Evolutionary conservation across 495 filamentous ascomycete genomes (phyloP).

Genomic region (Podospora pseudoanserina): DNA sequence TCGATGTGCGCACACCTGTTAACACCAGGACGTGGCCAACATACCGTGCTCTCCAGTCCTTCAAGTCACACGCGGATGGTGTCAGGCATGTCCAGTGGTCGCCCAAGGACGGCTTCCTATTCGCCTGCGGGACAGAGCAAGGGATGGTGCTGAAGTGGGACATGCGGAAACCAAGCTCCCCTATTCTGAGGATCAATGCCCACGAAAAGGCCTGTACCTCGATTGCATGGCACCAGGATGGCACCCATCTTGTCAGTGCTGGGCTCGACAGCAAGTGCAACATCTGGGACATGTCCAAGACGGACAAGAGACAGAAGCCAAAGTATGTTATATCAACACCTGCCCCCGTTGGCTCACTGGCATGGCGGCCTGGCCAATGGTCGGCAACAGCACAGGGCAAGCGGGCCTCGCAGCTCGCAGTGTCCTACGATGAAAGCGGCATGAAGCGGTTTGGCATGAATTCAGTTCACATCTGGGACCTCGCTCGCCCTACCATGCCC

Average conservation of each 20-base stretch:
- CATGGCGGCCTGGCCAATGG: conserved; percentile 84
- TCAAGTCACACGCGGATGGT: conserved; percentile 62
- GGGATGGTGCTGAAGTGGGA: conserved; percentile 64
- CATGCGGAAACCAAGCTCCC: conserved; percentile 42
- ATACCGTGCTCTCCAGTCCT: conserved; percentile 41
- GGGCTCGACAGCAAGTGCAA: conserved; percentile 79
- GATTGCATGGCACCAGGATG: conserved; percentile 95
- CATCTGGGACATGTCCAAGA: conserved; percentile 87
- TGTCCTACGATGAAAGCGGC: conserved; percentile 49
- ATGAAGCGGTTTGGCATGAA: conserved; percentile 55
- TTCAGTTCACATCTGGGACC: conserved; percentile 87
- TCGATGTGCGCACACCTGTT: conserved; percentile 45
- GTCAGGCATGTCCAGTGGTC: conserved; percentile 89
- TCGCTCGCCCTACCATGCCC: conserved; percentile 80
- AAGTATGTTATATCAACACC: conserved; percentile 56
- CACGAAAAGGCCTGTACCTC: conserved; percentile 73
- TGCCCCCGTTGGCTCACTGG: conserved; percentile 66
- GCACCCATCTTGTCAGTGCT: conserved; percentile 81
- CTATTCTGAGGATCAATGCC: conserved; percentile 70
- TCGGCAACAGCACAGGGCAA: conserved; percentile 61
- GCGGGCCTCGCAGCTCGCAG: conserved; percentile 54
- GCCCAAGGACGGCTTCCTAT: conserved; percentile 75
- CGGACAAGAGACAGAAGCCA: conserved; percentile 76
- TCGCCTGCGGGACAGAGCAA: conserved; percentile 87
- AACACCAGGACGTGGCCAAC: conserved; percentile 39